A percentile compares a stretch with the other conserved stretches of the same genome.
These are phyloP conservation scores for Rutstroemia sp. DNA, from an alignment of 2,329 filamentous ascomycete species.

Conservation along the genomic window DNA sequence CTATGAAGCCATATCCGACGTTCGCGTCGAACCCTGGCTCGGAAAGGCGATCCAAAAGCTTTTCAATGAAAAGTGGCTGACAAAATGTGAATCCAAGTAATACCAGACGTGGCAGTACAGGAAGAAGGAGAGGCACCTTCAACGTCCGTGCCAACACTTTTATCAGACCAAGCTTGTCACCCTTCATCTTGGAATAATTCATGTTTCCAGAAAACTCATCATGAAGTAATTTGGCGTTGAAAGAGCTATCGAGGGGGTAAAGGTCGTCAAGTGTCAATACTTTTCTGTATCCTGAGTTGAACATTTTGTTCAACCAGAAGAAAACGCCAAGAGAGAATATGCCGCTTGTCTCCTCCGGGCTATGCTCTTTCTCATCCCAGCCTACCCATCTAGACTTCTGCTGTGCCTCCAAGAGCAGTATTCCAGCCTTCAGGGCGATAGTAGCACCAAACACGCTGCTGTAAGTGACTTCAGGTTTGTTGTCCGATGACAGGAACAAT, in stretches of 20 bases:
- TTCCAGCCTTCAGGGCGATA: constrained; percentile 7
- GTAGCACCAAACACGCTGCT: constrained; percentile 8
- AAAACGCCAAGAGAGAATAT: constrained; percentile 28
- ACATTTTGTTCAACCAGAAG: constrained; percentile 30
- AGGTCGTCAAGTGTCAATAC: constrained; percentile 26
- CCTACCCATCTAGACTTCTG: constrained; percentile 11
- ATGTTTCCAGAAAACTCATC: constrained; percentile 6
- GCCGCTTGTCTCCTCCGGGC: constrained; percentile 26
- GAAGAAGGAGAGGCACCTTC: constrained; percentile 5
- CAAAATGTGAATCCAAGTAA: constrained; percentile 18
- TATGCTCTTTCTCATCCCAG: background rate
- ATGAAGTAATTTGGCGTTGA: constrained; percentile 11
- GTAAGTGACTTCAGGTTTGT: constrained; percentile 15
- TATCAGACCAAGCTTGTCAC: constrained; percentile 11
- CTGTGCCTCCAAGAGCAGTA: constrained; percentile 13
- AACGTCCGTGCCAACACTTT: constrained; percentile 19
- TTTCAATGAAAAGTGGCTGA: constrained; percentile 15
- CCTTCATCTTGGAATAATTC: constrained; percentile 9
- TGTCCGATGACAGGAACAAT: constrained; percentile 6
- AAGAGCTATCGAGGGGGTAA: constrained; percentile 13
- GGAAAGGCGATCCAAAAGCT: constrained; percentile 16
- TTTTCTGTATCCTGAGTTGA: constrained; percentile 24
- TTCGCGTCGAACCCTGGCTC: constrained; percentile 11
- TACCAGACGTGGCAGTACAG: constrained; percentile 13
- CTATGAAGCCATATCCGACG: constrained; percentile 18